Conservation (phyloP, 1,284 basidiomycete genomes). For the Apiotrichum porosum region DNA sequence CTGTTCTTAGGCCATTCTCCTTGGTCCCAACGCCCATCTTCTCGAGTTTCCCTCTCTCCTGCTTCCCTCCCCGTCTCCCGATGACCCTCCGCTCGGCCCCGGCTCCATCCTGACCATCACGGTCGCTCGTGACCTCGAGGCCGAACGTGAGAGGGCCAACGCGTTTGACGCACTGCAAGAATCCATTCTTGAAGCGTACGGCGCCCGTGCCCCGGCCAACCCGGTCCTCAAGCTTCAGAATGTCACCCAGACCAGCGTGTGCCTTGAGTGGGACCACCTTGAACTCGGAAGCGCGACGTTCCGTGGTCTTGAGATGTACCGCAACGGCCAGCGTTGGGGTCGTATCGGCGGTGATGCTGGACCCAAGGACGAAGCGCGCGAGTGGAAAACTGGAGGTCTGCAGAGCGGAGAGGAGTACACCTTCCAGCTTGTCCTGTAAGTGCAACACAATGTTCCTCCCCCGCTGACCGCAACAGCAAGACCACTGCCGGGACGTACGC, state of each 20-base stretch:
- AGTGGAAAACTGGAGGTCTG: conserved; percentile 75
- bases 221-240: conserved; percentile 73
- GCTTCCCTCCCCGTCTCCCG: conserved; percentile 55
- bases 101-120: conserved; percentile 97
- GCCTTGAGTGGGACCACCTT: conserved; percentile 84
- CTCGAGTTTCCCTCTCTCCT: conserved; percentile 94
- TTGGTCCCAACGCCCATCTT: conserved; percentile 84
- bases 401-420: conserved; percentile 82
- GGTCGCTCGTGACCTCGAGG: conserved; percentile 73
- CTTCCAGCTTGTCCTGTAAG: conserved; percentile 81
- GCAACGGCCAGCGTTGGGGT: conserved; percentile 80
- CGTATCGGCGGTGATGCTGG: conserved; percentile 37
- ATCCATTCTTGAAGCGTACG: conserved; percentile 70
- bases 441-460: background rate
- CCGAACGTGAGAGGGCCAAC: conserved; percentile 71
- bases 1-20: conserved; percentile 56
- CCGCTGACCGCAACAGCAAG: conserved; percentile 35
- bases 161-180: conserved; percentile 79
- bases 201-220: conserved; percentile 61
- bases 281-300: conserved; percentile 77
- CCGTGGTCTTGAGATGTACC: conserved; percentile 81
- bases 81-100: conserved; percentile 68
- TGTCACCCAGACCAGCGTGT: conserved; percentile 89
- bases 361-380: conserved; percentile 34
- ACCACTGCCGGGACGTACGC: conserved; percentile 84